Evolutionary conservation across 495 filamentous ascomycete genomes (phyloP).

Genomic region (Penicillium waksmanii): DNA sequence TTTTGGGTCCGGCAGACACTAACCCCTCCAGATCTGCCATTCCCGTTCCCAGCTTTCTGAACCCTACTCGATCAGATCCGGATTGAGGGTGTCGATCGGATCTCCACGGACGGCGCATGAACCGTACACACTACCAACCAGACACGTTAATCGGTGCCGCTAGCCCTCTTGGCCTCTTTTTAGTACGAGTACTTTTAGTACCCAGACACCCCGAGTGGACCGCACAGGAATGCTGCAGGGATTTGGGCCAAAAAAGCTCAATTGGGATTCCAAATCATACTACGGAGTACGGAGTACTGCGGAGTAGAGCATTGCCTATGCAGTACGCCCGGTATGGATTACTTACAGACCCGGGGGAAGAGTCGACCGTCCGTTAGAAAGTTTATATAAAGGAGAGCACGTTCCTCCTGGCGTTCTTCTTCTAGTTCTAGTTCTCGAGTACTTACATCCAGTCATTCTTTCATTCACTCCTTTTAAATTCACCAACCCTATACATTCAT

Average conservation of each 20-base stretch:
- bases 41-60: neutral
- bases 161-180: neutral
- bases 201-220: neutral
- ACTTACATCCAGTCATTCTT: conserved; percentile 2
- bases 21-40: conserved; percentile 5
- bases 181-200: neutral
- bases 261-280: neutral
- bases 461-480: neutral
- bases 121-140: neutral
- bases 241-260: neutral
- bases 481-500: neutral
- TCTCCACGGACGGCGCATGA: conserved; percentile 1
- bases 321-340: no score
- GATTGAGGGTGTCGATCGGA: neutral
- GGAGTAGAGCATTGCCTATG: no score
- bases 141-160: neutral
- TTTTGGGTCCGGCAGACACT: conserved; percentile 5
- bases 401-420: neutral
- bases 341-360: neutral
- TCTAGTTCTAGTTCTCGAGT: neutral
- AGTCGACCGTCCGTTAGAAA: neutral
- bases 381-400: conserved; percentile 4
- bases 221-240: neutral
- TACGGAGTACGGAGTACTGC: neutral
- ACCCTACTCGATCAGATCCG: neutral